phyloP scores from a whole-genome alignment of 2,329 filamentous ascomycete genomes.

The Cryphonectria parasitica region DNA sequence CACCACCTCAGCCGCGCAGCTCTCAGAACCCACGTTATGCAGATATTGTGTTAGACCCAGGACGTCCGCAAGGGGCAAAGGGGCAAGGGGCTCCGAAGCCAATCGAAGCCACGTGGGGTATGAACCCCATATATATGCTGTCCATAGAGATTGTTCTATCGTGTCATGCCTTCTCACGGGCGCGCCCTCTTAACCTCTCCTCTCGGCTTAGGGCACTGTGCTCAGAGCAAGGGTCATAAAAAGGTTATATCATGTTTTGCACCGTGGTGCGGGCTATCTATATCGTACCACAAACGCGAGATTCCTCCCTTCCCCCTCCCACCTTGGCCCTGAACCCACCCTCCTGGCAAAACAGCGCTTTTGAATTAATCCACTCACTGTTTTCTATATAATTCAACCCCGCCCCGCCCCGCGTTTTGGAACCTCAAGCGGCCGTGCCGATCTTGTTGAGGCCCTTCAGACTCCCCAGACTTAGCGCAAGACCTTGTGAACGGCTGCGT shows the following conservation, averaged over 20 bases:
- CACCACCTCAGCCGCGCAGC: too few species aligned
- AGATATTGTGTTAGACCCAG: too few species aligned
- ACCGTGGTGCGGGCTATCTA: slow-evolving; percentile 17
- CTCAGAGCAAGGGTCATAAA: not conserved
- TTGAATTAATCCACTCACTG: slow-evolving; percentile 19
- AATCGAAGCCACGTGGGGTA: not conserved
- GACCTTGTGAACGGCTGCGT: slow-evolving; percentile 92
- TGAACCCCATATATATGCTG: not conserved
- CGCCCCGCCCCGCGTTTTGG: not conserved
- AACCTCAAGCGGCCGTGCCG: slow-evolving; percentile 47
- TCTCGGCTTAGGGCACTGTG: too few species aligned
- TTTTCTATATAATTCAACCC: slow-evolving; percentile 12
- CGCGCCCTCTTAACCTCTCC: not conserved
- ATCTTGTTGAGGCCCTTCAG: slow-evolving; percentile 93
- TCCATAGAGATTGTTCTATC: not conserved
- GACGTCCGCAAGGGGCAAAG: too few species aligned
- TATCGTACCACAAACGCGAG: not conserved
- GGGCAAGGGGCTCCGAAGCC: not conserved
- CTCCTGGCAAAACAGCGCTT: slow-evolving; percentile 15
- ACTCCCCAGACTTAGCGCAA: slow-evolving; percentile 90
- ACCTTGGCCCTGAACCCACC: not conserved
- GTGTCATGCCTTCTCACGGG: not conserved
- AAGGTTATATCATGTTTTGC: slow-evolving; percentile 15
- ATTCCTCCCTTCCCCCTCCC: not conserved
- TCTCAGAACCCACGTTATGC: too few species aligned